Evolutionary conservation across 306 rosid genomes (phyloP).

Genomic region (Elaeagnus macrophylla): DNA sequence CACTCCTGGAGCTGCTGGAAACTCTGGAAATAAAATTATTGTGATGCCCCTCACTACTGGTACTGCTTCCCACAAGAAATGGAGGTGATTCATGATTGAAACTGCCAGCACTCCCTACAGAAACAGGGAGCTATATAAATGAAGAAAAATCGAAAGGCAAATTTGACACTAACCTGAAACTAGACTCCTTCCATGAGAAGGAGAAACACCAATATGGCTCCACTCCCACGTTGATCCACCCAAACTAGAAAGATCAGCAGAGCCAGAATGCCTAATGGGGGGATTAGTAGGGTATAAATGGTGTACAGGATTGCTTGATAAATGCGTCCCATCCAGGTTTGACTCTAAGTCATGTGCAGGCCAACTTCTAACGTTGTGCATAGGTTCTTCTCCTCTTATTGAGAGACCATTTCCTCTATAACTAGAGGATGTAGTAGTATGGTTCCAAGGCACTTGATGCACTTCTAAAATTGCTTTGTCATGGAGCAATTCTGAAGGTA

Average conservation of each 20-base stretch:
- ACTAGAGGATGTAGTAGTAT: slow-evolving; percentile 36
- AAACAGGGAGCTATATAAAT: slow-evolving; percentile 1
- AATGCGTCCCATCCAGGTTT: slow-evolving; percentile 50
- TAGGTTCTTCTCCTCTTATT: slow-evolving; percentile 57
- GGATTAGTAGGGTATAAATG: slow-evolving; percentile 33
- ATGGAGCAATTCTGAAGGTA: slow-evolving; percentile 47
- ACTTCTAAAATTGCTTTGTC: slow-evolving; percentile 55
- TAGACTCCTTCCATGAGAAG: slow-evolving; percentile 44
- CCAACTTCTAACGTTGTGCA: slow-evolving; percentile 81
- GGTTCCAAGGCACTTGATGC: slow-evolving; percentile 74
- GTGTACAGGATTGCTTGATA: slow-evolving; percentile 39
- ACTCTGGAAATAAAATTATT: too few relatives aligned
- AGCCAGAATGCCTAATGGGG: slow-evolving; percentile 40
- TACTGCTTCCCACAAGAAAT: slow-evolving; percentile 45
- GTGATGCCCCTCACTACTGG: slow-evolving; percentile 54
- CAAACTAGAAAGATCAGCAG: slow-evolving; percentile 44
- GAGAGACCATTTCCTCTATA: slow-evolving; percentile 59
- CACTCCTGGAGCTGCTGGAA: too few relatives aligned
- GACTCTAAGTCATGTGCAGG: slow-evolving; percentile 64
- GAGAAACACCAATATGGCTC: slow-evolving; percentile 50
- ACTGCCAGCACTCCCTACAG: slow-evolving; percentile 14
- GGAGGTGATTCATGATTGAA: slow-evolving; percentile 50
- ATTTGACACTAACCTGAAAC: slow-evolving; percentile 43
- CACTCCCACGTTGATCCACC: slow-evolving; percentile 47
- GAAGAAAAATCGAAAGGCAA: neutral